Conservation (phyloP, 164 flowering plant genomes). For the Liriodendron chinense region DNA sequence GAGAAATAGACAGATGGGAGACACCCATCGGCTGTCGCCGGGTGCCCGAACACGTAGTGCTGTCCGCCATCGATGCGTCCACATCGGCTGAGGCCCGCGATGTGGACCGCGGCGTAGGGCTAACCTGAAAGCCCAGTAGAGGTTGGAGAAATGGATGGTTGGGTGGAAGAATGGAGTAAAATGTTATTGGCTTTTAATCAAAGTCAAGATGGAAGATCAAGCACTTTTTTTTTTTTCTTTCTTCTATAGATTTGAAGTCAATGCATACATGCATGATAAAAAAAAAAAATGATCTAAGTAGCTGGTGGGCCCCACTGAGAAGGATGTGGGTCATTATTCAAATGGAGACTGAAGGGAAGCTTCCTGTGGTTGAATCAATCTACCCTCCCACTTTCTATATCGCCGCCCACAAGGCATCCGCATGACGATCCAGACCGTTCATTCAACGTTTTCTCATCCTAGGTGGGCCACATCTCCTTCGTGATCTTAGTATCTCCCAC, state of each 20-base stretch:
- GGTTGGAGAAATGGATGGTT: not conserved
- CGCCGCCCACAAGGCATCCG: too few relatives aligned
- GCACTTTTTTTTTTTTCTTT: not conserved
- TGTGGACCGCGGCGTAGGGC: not conserved
- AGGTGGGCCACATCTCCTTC: too few relatives aligned
- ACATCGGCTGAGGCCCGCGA: not conserved
- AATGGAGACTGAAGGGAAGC: not conserved
- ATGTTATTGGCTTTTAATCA: not conserved
- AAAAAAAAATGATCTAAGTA: not conserved
- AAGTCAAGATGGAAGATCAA: conserved; percentile 6
- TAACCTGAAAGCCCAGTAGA: not conserved
- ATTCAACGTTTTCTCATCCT: too few relatives aligned
- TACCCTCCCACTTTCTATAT: too few relatives aligned
- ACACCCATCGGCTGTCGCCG: not conserved
- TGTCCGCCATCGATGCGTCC: not conserved
- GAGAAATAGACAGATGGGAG: not conserved
- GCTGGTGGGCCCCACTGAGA: not conserved
- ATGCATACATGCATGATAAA: conserved; percentile 2
- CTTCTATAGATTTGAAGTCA: not conserved
- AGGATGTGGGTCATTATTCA: conserved; percentile 5
- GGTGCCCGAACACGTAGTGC: not conserved
- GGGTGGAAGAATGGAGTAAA: not conserved
- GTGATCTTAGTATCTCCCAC: too few relatives aligned
- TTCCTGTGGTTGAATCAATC: conserved; percentile 1
- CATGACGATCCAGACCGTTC: too few relatives aligned